Conservation (phyloP, 2,329 filamentous ascomycete species). For the Venturiaceae sp. region DNA sequence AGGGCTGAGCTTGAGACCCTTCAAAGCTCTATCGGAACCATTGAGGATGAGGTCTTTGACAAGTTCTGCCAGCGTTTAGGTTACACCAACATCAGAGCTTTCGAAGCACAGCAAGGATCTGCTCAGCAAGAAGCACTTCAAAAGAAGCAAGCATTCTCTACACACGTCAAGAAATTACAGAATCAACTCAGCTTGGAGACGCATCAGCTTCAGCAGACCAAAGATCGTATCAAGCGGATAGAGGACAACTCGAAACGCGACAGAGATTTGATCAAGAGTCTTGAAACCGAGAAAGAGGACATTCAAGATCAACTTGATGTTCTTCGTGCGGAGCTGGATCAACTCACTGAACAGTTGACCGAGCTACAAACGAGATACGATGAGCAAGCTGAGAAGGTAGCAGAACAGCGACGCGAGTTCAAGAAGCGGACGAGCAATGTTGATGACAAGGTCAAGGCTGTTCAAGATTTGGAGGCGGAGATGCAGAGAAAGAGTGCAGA, state of each 20-base stretch:
- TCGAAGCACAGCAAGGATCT: constrained; percentile 86
- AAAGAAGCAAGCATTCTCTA: constrained; percentile 77
- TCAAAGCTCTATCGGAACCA: constrained; percentile 59
- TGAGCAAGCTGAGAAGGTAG: constrained; percentile 64
- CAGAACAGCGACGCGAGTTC: constrained; percentile 68
- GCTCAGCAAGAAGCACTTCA: constrained; percentile 83
- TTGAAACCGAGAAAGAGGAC: constrained; percentile 61
- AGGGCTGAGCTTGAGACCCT: constrained; percentile 46
- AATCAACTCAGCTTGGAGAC: constrained; percentile 56
- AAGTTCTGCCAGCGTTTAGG: constrained; percentile 80
- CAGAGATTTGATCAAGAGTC: constrained; percentile 57
- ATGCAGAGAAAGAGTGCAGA: constrained; percentile 76
- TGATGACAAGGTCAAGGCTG: constrained; percentile 62
- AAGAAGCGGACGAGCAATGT: constrained; percentile 79
- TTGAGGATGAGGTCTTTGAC: constrained; percentile 82
- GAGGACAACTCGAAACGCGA: constrained; percentile 58
- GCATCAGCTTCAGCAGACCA: constrained; percentile 60
- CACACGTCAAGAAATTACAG: constrained; percentile 58
- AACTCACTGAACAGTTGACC: constrained; percentile 62
- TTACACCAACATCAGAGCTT: constrained; percentile 82
- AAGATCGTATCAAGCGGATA: constrained; percentile 58
- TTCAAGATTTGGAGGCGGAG: constrained; percentile 71
- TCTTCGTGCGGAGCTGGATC: constrained; percentile 67
- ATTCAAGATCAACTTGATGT: constrained; percentile 65
- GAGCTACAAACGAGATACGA: constrained; percentile 57